Evolutionary conservation across 2,329 filamentous ascomycete genomes (phyloP).

Genomic region (Byssoonygena ceratinophila): DNA sequence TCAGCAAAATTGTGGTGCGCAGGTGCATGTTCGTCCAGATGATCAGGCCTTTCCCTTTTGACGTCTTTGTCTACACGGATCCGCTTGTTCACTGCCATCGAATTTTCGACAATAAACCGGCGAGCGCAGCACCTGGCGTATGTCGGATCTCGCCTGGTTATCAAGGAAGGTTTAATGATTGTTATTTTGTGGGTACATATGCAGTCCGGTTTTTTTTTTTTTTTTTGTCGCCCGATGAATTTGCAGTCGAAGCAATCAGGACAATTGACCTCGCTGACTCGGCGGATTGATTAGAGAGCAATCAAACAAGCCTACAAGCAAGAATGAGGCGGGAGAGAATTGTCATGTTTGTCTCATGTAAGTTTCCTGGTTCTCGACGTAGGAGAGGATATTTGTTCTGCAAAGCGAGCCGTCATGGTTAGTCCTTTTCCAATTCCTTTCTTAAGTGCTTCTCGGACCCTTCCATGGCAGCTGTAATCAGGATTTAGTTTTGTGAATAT

Average conservation of each 20-base stretch:
- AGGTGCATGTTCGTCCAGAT: constrained; percentile 12
- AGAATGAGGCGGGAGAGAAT: constrained; percentile 6
- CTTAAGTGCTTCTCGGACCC: not conserved
- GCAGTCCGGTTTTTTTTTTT: constrained; percentile 6
- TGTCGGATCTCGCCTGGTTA: constrained; percentile 21
- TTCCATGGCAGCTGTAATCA: not conserved
- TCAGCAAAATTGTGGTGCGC: constrained; percentile 16
- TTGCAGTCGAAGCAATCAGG: constrained; percentile 3
- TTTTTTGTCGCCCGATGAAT: constrained; percentile 8
- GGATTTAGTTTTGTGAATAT: not conserved
- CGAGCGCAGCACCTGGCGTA: constrained; percentile 14
- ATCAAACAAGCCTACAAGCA: not conserved
- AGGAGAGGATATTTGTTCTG: not conserved
- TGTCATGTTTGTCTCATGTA: constrained; percentile 13
- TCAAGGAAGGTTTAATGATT: constrained; percentile 17
- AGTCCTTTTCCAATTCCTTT: constrained; percentile 7
- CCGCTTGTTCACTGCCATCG: not conserved
- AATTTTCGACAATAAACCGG: not conserved
- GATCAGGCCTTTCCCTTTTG: not conserved
- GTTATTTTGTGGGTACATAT: constrained; percentile 9
- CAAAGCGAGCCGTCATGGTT: constrained; percentile 8
- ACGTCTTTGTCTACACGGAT: not conserved
- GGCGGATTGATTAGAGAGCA: constrained; percentile 8
- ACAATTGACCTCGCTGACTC: constrained; percentile 6
- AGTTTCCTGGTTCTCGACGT: constrained; percentile 10